Base-by-base conservation (phyloP, 352 stramenopile species). In the Globisporangium polare region DNA sequence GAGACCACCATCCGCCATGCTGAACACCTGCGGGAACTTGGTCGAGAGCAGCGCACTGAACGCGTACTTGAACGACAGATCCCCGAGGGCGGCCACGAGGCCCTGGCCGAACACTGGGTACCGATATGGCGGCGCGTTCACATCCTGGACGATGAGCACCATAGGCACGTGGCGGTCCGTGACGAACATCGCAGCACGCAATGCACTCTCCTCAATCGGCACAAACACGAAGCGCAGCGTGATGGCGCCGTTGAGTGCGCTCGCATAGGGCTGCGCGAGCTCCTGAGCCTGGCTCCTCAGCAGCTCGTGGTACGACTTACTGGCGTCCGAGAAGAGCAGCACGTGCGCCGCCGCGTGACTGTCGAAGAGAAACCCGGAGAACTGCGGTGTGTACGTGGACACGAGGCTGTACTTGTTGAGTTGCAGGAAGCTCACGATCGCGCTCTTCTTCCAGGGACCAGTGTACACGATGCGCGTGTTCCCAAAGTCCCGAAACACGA, bases 401-500 rank as follows among this genome's bases (percentile, higher is more conserved):
- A 82, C 52, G 42, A 66, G 45, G 15, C 60, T 72, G 64, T 74
- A 80, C 18, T 73, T 71, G 42, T 72, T 77, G 29, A 37, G 22
- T 13, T 69, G 61, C 41, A 82, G 56, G 43, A 78, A 82, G 12
- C 53, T 31, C 15, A 50, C 35, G n/a, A 77, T 18, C 33, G 33
- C 54, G 5, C 58, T 51, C 43, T 68, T 68, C 43, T 66, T 74
- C 73, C 73, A 81, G 4, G 45, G 24, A 12, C 61, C 59, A 0
- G 47, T 27, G 41, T 66, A 75, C 22, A 65, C 29, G 8, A 70
- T 24, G 2, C 57, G 63, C 33, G 68, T 37, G 10, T 22, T 22
- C 8, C 71, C 71, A 64, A 76, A 78, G 31, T 76, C 62, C 0
- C 71, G 71, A 22, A 64, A 78, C 2, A 78, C 20, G 2, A 80